A percentile compares a stretch with the other conserved stretches of the same genome.
Evolutionary conservation across 805 yeast genomes (phyloP).

Genomic region (Monosporozyma unispora): DNA sequence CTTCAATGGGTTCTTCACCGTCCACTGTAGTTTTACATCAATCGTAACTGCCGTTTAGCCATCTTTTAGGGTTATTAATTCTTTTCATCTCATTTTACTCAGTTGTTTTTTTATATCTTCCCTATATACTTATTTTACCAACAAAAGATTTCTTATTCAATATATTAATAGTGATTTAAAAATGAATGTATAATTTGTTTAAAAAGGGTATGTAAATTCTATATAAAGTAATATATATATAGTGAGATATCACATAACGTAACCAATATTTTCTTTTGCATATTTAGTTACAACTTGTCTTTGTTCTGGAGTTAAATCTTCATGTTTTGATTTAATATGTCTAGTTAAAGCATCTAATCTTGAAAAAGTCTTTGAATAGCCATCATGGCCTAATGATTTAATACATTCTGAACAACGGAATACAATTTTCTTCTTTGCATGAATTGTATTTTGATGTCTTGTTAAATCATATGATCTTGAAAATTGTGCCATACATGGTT

Average conservation of each 20-base stretch:
- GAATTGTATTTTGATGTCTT: constrained; percentile 94
- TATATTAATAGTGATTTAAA: background rate
- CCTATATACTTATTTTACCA: no score
- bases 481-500: constrained; percentile 40
- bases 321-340: constrained; percentile 88
- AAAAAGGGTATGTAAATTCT: background rate
- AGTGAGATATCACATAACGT: constrained; percentile 14
- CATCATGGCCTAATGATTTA: constrained; percentile 32
- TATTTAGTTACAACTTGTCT: constrained; percentile 64
- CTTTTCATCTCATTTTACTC: no score
- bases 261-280: constrained; percentile 74
- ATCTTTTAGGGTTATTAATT: no score
- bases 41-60: no score
- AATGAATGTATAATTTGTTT: background rate
- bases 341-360: constrained; percentile 91
- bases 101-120: no score
- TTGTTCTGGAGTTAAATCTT: constrained; percentile 39
- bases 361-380: constrained; percentile 70
- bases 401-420: constrained; percentile 83
- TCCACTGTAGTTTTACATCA: no score
- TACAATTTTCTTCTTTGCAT: constrained; percentile 75
- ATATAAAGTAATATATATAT: background rate
- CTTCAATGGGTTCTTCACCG: no score
- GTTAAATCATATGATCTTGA: constrained; percentile 92
- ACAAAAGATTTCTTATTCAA: background rate